Percentiles rank a stretch among this genome's conserved stretches.
phyloP scores from a whole-genome alignment of 345 rosid species.

The Citrus sp. region DNA sequence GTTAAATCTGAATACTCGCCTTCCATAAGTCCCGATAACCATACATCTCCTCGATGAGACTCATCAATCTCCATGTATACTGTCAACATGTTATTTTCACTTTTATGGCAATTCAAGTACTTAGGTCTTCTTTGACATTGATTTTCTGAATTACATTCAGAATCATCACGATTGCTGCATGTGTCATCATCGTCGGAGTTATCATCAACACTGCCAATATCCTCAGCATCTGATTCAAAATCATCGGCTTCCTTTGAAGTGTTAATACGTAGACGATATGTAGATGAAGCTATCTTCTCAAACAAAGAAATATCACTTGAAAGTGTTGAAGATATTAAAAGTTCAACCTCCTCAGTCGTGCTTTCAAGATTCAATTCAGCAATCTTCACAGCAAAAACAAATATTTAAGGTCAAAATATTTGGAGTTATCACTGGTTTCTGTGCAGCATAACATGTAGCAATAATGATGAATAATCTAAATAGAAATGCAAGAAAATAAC shows the following conservation, averaged over 20 bases:
- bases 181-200: constrained; percentile 39
- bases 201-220: constrained; percentile 85
- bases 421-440: background rate
- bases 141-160: constrained; percentile 54
- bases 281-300: constrained; percentile 80
- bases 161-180: constrained; percentile 52
- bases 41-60: constrained; percentile 86
- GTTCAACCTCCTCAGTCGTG: constrained; percentile 61
- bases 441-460: background rate
- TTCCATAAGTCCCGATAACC: constrained; percentile 92
- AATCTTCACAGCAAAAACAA: constrained; percentile 46
- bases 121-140: constrained; percentile 32
- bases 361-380: constrained; percentile 57
- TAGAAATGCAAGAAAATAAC: background rate
- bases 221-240: constrained; percentile 64
- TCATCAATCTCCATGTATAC: constrained; percentile 84
- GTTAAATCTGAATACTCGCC: constrained; percentile 91
- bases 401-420: constrained; percentile 6
- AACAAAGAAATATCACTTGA: constrained; percentile 92
- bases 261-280: constrained; percentile 72
- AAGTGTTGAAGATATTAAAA: constrained; percentile 68
- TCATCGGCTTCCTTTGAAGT: constrained; percentile 45
- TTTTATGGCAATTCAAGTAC: constrained; percentile 26
- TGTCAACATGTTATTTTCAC: constrained; percentile 37
- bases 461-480: background rate